Percentiles rank a stretch among this genome's conserved stretches.
phyloP scores from a whole-genome alignment of 306 rosid genomes.

The Macrotyloma uniflorum region DNA sequence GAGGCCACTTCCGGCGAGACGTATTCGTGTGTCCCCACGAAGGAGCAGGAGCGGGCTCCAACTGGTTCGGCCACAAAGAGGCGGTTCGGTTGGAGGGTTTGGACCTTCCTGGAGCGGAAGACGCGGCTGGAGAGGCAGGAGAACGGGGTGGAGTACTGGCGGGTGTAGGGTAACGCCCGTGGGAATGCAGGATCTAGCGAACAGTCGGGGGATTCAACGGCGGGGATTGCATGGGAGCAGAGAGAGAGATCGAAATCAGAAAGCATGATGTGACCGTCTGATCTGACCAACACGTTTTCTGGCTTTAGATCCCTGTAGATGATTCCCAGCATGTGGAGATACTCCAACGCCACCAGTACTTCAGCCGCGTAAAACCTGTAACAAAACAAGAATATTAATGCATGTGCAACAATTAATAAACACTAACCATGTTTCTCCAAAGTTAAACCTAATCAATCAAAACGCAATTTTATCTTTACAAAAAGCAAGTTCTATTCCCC shows the following conservation, averaged over 20 bases:
- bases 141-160: conserved; percentile 46
- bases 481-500: not conserved
- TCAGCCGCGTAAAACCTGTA: conserved; percentile 97
- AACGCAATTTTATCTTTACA: not conserved
- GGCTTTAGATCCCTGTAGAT: conserved; percentile 96
- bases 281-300: conserved; percentile 91
- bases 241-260: conserved; percentile 93
- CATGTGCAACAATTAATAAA: not conserved
- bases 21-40: conserved; percentile 96
- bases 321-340: conserved; percentile 98
- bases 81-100: conserved; percentile 60
- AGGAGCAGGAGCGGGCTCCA: conserved; percentile 77
- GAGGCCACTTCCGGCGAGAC: conserved; percentile 96
- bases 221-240: conserved; percentile 81
- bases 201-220: conserved; percentile 70
- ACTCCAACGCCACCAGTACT: conserved; percentile 91
- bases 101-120: conserved; percentile 82
- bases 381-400: not conserved
- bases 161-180: conserved; percentile 32
- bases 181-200: conserved; percentile 40
- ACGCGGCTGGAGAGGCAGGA: conserved; percentile 63
- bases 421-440: not conserved
- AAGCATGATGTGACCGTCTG: conserved; percentile 99
- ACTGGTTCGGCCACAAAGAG: conserved; percentile 97
- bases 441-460: not conserved